Evolutionary conservation across 1,139 yeast species (phyloP).

Genomic region (Debaryomyces sp.): DNA sequence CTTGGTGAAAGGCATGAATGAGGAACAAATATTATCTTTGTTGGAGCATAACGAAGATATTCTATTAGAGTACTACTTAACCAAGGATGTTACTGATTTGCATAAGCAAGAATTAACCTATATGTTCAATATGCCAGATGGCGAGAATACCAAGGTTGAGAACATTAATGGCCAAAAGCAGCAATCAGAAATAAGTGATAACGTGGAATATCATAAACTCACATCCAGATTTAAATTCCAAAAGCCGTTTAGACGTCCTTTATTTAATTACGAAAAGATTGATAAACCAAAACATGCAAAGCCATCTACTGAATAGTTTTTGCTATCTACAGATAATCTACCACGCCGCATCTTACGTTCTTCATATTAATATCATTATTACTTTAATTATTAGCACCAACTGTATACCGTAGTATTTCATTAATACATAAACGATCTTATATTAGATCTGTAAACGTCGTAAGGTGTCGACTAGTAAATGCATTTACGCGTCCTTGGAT

Average conservation of each 20-base stretch:
- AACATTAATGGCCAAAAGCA: constrained; percentile 20
- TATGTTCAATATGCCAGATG: constrained; percentile 26
- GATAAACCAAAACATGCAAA: constrained; percentile 22
- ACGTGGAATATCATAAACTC: constrained; percentile 21
- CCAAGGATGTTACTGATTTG: constrained; percentile 29
- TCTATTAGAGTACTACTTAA: constrained; percentile 32
- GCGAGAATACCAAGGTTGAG: constrained; percentile 19
- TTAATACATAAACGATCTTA: background rate
- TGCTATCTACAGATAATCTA: background rate
- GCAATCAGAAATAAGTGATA: constrained; percentile 13
- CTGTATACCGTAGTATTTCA: background rate
- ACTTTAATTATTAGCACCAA: background rate
- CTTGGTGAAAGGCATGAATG: constrained; percentile 22
- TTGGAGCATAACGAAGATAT: constrained; percentile 29
- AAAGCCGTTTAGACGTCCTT: constrained; percentile 25
- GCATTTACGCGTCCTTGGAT: background rate
- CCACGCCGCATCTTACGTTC: background rate
- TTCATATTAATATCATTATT: background rate
- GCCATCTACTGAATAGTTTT: constrained; percentile 7
- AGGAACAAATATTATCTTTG: constrained; percentile 19
- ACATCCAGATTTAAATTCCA: constrained; percentile 21
- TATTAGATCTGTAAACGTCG: background rate
- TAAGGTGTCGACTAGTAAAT: background rate
- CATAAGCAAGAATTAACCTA: constrained; percentile 30
- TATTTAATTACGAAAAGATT: constrained; percentile 27